Percentiles rank a stretch among this genome's conserved stretches.
Conservation (phyloP, 2,329 filamentous ascomycete genomes). For the Phyllosticta paracitricarpa region DNA sequence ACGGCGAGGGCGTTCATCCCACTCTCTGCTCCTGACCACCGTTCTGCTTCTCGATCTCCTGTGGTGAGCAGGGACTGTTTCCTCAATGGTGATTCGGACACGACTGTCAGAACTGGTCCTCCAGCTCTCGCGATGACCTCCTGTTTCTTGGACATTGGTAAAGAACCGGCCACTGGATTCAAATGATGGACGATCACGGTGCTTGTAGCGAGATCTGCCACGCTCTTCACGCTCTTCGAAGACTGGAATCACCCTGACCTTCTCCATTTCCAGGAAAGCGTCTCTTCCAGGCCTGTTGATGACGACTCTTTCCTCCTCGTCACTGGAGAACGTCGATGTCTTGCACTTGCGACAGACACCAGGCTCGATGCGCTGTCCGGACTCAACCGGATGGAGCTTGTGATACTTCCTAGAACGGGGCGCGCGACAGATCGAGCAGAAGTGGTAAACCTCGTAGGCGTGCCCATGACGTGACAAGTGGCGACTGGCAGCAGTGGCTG, state of each 20-base stretch:
- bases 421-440: slow-evolving; percentile 24
- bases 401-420: slow-evolving; percentile 27
- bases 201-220: not conserved
- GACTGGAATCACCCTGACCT: slow-evolving; percentile 9
- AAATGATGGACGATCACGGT: not conserved
- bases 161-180: not conserved
- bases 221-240: not conserved
- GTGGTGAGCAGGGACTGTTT: not conserved
- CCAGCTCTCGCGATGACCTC: slow-evolving; percentile 11
- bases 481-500: slow-evolving; percentile 12
- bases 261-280: slow-evolving; percentile 10
- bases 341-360: slow-evolving; percentile 22
- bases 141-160: not conserved
- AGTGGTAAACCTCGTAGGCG: slow-evolving; percentile 18
- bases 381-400: slow-evolving; percentile 25
- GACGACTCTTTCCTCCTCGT: slow-evolving; percentile 7
- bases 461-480: not conserved
- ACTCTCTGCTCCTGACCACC: not conserved
- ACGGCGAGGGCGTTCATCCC: not conserved
- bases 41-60: not conserved
- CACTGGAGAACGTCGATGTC: slow-evolving; percentile 16
- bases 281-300: slow-evolving; percentile 4
- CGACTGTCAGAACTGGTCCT: not conserved
- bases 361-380: slow-evolving; percentile 18
- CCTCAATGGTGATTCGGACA: not conserved